Evolutionary conservation across 441 rosid genomes (phyloP).

Genomic region (Gossypium aridum): DNA sequence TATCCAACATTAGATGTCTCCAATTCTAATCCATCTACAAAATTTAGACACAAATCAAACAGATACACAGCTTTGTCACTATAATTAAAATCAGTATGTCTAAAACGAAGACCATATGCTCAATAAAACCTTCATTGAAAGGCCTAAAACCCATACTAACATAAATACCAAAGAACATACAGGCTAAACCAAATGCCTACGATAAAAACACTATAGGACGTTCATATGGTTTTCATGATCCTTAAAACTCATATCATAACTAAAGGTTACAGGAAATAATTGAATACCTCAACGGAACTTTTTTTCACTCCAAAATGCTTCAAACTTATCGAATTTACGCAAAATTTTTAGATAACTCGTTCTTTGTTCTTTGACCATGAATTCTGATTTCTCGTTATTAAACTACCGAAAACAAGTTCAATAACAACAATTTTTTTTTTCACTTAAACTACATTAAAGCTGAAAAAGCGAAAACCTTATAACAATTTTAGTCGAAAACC

Average conservation of each 20-base stretch:
- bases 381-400: background rate
- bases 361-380: background rate
- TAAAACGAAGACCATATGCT: background rate
- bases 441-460: background rate
- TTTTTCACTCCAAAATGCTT: background rate
- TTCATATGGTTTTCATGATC: background rate
- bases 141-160: background rate
- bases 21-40: background rate
- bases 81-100: background rate
- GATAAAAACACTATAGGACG: background rate
- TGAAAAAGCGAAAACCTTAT: background rate
- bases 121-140: background rate
- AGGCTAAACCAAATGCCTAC: background rate
- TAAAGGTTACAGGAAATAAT: background rate
- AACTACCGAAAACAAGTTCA: background rate
- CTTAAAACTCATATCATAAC: background rate
- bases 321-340: background rate
- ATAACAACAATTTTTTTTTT: background rate
- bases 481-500: background rate
- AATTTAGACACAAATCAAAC: background rate
- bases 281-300: background rate
- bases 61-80: background rate
- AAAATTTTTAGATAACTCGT: background rate
- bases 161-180: background rate
- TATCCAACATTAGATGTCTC: background rate